Evolutionary conservation across 1,284 basidiomycete species (phyloP).

Genomic region (Ganoderma boninense): DNA sequence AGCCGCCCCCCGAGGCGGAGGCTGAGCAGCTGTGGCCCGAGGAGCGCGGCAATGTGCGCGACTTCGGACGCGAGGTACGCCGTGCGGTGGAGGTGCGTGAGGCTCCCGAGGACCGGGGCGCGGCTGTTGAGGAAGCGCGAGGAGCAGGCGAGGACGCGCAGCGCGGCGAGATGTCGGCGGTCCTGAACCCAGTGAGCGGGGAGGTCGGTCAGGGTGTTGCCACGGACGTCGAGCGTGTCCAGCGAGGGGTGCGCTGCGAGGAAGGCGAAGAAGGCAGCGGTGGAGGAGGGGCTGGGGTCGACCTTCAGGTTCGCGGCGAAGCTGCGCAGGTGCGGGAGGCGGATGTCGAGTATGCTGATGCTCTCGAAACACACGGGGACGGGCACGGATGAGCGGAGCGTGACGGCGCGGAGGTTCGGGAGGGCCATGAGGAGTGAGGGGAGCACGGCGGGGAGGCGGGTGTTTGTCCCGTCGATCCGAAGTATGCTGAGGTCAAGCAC

Average conservation of each 20-base stretch:
- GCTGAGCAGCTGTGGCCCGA: slow-evolving; percentile 1
- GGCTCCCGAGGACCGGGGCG: background rate
- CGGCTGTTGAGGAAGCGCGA: slow-evolving; percentile 2
- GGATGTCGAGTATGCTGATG: background rate
- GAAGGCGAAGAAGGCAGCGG: background rate
- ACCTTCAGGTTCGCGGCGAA: background rate
- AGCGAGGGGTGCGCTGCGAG: background rate
- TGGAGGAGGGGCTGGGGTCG: background rate
- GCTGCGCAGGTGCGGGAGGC: background rate
- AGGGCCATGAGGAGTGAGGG: background rate
- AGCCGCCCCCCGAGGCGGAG: background rate
- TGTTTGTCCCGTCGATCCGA: background rate
- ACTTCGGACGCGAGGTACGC: background rate
- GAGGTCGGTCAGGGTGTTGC: background rate
- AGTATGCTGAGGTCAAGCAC: background rate
- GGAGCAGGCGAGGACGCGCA: background rate
- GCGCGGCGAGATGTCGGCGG: background rate
- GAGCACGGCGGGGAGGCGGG: background rate
- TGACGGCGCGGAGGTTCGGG: background rate
- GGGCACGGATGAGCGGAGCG: background rate
- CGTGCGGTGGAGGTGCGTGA: slow-evolving; percentile 1
- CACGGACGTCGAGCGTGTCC: background rate
- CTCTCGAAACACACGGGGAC: background rate
- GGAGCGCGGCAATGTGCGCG: background rate
- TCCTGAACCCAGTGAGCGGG: background rate